Evolutionary conservation across 2,329 filamentous ascomycete species (phyloP), one percentile per base, ranked within the genome.

Genomic region (Neoascochyta sp.): DNA sequence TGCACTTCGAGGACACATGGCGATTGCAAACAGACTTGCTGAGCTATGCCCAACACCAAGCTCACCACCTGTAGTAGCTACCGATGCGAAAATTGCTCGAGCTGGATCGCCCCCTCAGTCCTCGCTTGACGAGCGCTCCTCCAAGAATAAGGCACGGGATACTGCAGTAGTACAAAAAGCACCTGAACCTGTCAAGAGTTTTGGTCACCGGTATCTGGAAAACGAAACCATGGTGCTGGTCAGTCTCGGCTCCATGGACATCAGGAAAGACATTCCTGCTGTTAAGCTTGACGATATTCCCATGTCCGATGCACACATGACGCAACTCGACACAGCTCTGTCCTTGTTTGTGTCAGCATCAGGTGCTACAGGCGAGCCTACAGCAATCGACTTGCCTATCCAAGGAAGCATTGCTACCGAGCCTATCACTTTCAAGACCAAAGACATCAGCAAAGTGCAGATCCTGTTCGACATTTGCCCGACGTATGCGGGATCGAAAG

Each of bases 371-470:
- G 92, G 92, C 7, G 90, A 96, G 53, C 80, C 88, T 1, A 88
- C 84, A 1, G 82, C 90, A 14, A 84, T 96, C 46, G 92, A 98
- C 61, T 71, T 98, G 7, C 92, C 92, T 0, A 83, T 95, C 1
- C 87, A 95, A 47, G 90, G 95, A 31, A 93, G 90, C 47, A 86
- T 95, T 45, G 83, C 84, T 19, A 96, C 92, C 0, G 90, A 95
- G 50, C 92, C 92, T 0, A 86, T 98, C 24, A 81, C 87, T 0
- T 98, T 98, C 64, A 86, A 81, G 34, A 82, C 90, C 0, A 73
- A 65, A 1, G 86, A 96, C 54, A 73, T 81, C 1, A 73, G 76
- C 16, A 86, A 87, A 52, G 89, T 95, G 36, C 93, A 90, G 60
- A 69, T 98, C 7, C 71, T 93, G 29, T 98, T 98, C 50, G 92